A percentile compares a stretch with the other conserved stretches of the same genome.
phyloP scores from a whole-genome alignment of 2,329 filamentous ascomycete species.

The Fusarium falciforme region DNA sequence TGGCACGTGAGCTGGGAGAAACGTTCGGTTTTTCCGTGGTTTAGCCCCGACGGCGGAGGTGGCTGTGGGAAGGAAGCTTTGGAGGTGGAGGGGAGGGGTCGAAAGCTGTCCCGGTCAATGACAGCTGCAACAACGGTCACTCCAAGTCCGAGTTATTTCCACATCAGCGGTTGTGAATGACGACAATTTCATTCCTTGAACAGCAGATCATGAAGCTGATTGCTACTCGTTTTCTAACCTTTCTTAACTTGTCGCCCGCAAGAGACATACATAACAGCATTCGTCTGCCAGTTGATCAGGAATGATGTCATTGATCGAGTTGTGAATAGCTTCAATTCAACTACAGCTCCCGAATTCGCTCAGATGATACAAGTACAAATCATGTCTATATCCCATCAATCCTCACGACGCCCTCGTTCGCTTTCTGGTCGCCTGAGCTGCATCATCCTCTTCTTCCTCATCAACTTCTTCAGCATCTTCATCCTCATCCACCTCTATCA shows the following conservation, averaged over 20 bases:
- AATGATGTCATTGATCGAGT: background rate
- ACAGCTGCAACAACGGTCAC: background rate
- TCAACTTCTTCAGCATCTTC: constrained; percentile 30
- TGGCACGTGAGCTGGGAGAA: constrained; percentile 30
- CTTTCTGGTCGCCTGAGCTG: constrained; percentile 28
- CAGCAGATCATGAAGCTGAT: background rate
- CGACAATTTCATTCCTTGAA: too few species aligned
- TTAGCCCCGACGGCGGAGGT: constrained; percentile 22
- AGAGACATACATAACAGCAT: background rate
- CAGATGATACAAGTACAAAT: background rate
- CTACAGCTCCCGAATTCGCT: too few species aligned
- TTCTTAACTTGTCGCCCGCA: background rate
- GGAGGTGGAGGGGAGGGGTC: background rate
- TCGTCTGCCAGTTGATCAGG: background rate
- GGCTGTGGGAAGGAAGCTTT: background rate
- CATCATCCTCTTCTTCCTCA: constrained; percentile 16
- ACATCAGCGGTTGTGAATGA: background rate
- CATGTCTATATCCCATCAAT: background rate
- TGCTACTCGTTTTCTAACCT: background rate
- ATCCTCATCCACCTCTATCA: constrained; percentile 19
- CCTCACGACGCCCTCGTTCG: constrained; percentile 33
- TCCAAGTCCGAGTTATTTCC: constrained; percentile 6
- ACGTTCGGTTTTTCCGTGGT: constrained; percentile 13
- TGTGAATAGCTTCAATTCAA: constrained; percentile 7
- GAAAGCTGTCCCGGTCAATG: constrained; percentile 4